Conservation (phyloP, 106 monocot species). For the Allium sativum region DNA sequence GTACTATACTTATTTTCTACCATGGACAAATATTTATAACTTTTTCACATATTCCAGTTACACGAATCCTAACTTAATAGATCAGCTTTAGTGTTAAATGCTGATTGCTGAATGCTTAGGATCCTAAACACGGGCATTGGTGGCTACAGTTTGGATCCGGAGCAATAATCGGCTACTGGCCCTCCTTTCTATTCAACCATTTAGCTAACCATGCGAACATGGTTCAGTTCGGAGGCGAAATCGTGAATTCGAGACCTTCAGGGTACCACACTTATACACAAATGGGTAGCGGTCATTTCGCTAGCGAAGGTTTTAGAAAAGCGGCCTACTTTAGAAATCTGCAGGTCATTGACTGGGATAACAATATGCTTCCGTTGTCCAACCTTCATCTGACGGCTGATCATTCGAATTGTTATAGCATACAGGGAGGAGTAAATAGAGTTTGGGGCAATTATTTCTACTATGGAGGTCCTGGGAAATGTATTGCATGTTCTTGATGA, state of each 20-base stretch:
- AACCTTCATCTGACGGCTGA: conserved; percentile 32
- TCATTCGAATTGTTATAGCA: conserved; percentile 42
- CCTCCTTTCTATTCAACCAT: conserved; percentile 60
- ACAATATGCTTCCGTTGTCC: conserved; percentile 27
- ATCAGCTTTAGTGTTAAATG: no score
- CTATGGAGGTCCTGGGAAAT: conserved; percentile 57
- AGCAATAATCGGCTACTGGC: conserved; percentile 74
- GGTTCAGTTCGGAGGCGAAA: conserved; percentile 84
- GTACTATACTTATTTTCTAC: no score
- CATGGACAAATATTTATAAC: no score
- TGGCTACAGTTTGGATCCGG: conserved; percentile 81
- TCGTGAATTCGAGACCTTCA: conserved; percentile 38
- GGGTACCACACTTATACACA: conserved; percentile 45
- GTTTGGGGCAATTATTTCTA: conserved; percentile 62
- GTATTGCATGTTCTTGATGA: conserved; percentile 18
- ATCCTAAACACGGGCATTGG: conserved; percentile 79
- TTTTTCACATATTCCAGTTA: no score
- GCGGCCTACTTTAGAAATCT: conserved; percentile 43
- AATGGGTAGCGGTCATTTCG: conserved; percentile 61
- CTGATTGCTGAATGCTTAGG: conserved; percentile 13
- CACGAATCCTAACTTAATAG: no score
- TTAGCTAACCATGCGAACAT: conserved; percentile 45
- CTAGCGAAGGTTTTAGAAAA: conserved; percentile 37
- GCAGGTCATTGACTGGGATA: conserved; percentile 50
- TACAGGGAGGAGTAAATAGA: conserved; percentile 20